phyloP scores from a whole-genome alignment of 1,284 basidiomycete species.

The Cutaneotrichosporon daszewskae region DNA sequence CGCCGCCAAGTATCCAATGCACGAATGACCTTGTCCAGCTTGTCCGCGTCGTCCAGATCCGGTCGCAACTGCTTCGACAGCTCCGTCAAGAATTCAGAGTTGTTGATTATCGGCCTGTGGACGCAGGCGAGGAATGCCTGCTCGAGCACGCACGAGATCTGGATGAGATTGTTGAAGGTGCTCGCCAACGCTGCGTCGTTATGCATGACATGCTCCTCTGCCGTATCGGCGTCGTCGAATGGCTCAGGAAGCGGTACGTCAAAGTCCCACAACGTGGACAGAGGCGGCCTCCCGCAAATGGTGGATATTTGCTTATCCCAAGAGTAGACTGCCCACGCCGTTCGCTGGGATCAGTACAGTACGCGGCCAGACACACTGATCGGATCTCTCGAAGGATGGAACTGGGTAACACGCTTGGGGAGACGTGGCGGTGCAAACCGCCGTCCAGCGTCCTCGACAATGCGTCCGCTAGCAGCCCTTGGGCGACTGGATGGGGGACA shows the following conservation, averaged over 20 bases:
- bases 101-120: slow-evolving; percentile 6
- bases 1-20: slow-evolving; percentile 5
- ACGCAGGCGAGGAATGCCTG: slow-evolving; percentile 9
- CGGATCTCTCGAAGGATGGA: slow-evolving; percentile 9
- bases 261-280: slow-evolving; percentile 13
- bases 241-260: slow-evolving; percentile 14
- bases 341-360: slow-evolving; percentile 2
- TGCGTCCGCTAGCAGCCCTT: slow-evolving; percentile 11
- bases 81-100: slow-evolving; percentile 12
- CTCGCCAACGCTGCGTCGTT: slow-evolving; percentile 2
- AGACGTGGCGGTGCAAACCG: slow-evolving; percentile 10
- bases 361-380: background rate
- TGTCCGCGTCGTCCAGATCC: slow-evolving; percentile 6
- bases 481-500: slow-evolving; percentile 17
- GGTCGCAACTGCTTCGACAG: slow-evolving; percentile 3
- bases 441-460: slow-evolving; percentile 9
- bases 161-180: slow-evolving; percentile 10
- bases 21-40: slow-evolving; percentile 9
- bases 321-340: slow-evolving; percentile 12
- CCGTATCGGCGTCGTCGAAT: slow-evolving; percentile 1
- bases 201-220: background rate
- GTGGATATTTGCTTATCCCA: slow-evolving; percentile 17
- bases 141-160: slow-evolving; percentile 8
- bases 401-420: background rate
- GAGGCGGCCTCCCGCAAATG: slow-evolving; percentile 11